A percentile compares a stretch with the other conserved stretches of the same genome.
Conservation (phyloP, 2,329 filamentous ascomycete species). For the Sarocladium oryzae region DNA sequence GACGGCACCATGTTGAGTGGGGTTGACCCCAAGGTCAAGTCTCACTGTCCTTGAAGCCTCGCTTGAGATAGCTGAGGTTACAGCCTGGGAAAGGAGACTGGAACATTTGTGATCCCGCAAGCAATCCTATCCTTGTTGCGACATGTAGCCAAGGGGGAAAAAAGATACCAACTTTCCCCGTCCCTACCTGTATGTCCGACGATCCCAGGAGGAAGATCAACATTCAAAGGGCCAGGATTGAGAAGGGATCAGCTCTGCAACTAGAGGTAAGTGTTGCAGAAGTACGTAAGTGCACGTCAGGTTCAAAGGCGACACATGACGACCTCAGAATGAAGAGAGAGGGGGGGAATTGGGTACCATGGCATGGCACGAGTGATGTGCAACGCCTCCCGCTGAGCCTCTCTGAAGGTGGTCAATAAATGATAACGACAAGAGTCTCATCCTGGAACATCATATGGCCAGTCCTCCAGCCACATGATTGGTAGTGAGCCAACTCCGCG, state of each 20-base stretch:
- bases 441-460: conserved; percentile 3
- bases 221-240: background rate
- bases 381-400: background rate
- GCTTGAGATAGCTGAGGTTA: background rate
- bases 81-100: background rate
- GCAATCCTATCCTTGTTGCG: background rate
- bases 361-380: background rate
- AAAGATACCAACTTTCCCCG: no score
- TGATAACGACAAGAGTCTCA: background rate
- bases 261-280: background rate
- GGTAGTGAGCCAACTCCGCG: background rate
- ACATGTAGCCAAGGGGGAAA: no score
- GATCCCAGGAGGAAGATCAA: conserved; percentile 3
- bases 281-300: background rate
- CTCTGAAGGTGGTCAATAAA: background rate
- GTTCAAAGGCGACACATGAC: background rate
- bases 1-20: background rate
- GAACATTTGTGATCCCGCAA: background rate
- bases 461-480: background rate
- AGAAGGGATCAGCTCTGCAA: conserved; percentile 1
- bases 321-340: background rate
- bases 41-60: no score
- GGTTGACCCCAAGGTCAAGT: background rate
- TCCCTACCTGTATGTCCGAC: conserved; percentile 1
- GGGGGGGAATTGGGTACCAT: background rate